Evolutionary conservation across 2,329 filamentous ascomycete species (phyloP).

Genomic region (Mycocentrospora acerina): DNA sequence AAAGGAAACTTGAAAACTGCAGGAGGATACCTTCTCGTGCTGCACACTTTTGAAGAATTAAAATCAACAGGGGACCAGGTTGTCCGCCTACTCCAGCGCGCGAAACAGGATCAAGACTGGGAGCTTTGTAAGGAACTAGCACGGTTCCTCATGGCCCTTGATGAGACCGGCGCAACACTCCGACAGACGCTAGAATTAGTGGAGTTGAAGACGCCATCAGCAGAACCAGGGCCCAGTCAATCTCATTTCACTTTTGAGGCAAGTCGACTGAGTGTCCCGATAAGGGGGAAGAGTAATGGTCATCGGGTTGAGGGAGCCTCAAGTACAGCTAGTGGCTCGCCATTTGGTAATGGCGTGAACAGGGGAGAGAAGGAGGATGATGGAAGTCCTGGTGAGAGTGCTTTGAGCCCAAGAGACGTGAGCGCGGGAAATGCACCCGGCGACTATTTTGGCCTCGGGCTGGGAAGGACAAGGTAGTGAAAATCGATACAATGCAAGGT

Average conservation of each 20-base stretch:
- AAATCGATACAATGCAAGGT: background rate
- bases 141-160: constrained; percentile 90
- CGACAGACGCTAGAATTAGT: constrained; percentile 65
- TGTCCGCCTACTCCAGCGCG: constrained; percentile 76
- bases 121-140: constrained; percentile 94
- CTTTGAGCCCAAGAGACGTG: constrained; percentile 13
- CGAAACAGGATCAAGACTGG: constrained; percentile 86
- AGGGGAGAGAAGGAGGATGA: constrained; percentile 16
- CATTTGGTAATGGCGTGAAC: constrained; percentile 1
- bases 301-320: constrained; percentile 6
- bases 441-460: constrained; percentile 27
- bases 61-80: constrained; percentile 71
- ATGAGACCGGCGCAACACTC: constrained; percentile 80
- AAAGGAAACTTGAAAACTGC: constrained; percentile 89
- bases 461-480: constrained; percentile 6
- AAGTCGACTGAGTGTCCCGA: constrained; percentile 30
- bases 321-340: constrained; percentile 8
- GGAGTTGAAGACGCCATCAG: constrained; percentile 37
- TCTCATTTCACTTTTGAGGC: constrained; percentile 37
- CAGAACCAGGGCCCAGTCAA: constrained; percentile 21
- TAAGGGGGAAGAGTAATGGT: constrained; percentile 21
- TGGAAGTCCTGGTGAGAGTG: constrained; percentile 16
- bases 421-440: constrained; percentile 8
- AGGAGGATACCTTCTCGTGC: constrained; percentile 90
- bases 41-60: constrained; percentile 72